Evolutionary conservation across 1,284 basidiomycete genomes (phyloP).

Genomic region (Sparassis latifolia): DNA sequence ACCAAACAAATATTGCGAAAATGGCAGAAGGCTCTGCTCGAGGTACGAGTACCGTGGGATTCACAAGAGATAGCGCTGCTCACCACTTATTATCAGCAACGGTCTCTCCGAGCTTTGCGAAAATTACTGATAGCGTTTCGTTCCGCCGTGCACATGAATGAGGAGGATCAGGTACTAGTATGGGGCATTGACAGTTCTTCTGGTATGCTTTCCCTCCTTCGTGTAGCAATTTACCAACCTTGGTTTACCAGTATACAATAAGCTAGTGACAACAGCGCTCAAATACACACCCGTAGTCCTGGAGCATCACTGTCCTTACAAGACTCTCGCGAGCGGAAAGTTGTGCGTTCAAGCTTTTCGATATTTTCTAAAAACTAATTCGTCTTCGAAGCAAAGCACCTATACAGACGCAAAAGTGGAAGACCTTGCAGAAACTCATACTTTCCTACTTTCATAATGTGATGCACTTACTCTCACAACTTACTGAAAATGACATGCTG

Average conservation of each 20-base stretch:
- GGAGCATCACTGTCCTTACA: conserved; percentile 84
- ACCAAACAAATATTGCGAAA: conserved; percentile 70
- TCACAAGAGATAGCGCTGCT: not conserved
- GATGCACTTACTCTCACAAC: conserved; percentile 71
- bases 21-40: conserved; percentile 91
- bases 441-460: conserved; percentile 87
- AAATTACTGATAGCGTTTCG: conserved; percentile 87
- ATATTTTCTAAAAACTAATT: not conserved
- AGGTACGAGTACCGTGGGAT: conserved; percentile 41
- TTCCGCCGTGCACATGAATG: conserved; percentile 84
- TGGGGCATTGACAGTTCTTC: conserved; percentile 79
- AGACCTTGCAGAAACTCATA: conserved; percentile 83
- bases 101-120: conserved; percentile 80
- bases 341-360: conserved; percentile 50
- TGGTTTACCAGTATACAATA: conserved; percentile 73
- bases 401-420: conserved; percentile 67
- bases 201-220: conserved; percentile 35
- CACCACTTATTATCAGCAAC: conserved; percentile 48
- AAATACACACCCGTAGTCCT: conserved; percentile 91
- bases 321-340: conserved; percentile 75
- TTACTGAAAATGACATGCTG: conserved; percentile 65
- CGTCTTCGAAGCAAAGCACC: conserved; percentile 61
- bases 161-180: conserved; percentile 69
- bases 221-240: not conserved
- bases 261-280: conserved; percentile 83